Evolutionary conservation across 2,329 filamentous ascomycete genomes (phyloP).

Genomic region (Neoarthrinium moseri): DNA sequence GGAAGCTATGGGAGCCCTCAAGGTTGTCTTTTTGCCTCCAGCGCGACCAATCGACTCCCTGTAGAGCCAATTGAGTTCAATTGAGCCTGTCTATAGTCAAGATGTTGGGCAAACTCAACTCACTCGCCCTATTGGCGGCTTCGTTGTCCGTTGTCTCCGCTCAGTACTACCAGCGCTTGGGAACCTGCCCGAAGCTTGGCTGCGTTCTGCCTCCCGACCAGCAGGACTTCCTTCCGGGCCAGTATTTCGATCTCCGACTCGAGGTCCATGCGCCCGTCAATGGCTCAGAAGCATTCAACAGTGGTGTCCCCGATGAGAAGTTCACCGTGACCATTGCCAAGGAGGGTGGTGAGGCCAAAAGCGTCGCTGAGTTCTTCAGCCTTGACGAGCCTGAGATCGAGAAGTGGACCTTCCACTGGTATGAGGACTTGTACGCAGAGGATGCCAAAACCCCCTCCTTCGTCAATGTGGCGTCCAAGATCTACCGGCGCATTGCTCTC

Average conservation of each 20-base stretch:
- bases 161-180: conserved; percentile 60
- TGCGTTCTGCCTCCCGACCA: conserved; percentile 62
- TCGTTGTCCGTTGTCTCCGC: conserved; percentile 42
- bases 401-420: conserved; percentile 83
- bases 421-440: conserved; percentile 77
- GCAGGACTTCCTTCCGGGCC: conserved; percentile 79
- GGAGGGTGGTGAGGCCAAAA: conserved; percentile 50
- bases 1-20: neutral
- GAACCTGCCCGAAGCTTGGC: conserved; percentile 57
- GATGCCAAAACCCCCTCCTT: conserved; percentile 68
- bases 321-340: conserved; percentile 76
- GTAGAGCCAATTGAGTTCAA: conserved; percentile 1
- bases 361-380: conserved; percentile 67
- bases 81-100: conserved; percentile 7
- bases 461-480: conserved; percentile 79
- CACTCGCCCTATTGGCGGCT: conserved; percentile 29
- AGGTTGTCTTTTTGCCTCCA: neutral
- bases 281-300: conserved; percentile 73
- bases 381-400: conserved; percentile 70
- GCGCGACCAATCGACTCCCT: neutral
- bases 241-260: conserved; percentile 80
- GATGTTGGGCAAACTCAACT: conserved; percentile 37
- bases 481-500: conserved; percentile 72
- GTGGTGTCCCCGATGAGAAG: conserved; percentile 66
- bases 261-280: conserved; percentile 82